phyloP scores from a whole-genome alignment of 257 asterid species.

The Nicotiana knightiana region DNA sequence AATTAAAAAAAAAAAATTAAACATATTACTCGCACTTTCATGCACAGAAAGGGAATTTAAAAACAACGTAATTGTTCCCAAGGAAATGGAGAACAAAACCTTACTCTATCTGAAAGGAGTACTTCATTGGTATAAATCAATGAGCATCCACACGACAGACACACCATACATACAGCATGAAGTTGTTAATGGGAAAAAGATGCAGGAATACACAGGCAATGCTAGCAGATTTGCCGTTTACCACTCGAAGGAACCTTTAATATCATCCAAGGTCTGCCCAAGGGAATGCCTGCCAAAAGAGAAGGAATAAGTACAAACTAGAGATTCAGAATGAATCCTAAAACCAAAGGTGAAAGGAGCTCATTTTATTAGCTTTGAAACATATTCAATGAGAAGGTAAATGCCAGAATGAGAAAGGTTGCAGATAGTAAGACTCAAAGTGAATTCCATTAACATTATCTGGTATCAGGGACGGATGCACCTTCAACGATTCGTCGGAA shows the following conservation, averaged over 20 bases:
- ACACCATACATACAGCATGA: background rate
- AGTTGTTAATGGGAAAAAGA: background rate
- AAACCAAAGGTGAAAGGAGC: background rate
- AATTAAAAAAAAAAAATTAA: background rate
- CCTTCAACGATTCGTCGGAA: too few relatives aligned
- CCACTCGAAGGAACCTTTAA: slow-evolving; percentile 51
- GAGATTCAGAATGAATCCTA: slow-evolving; percentile 5
- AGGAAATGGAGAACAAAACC: background rate
- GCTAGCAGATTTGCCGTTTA: background rate
- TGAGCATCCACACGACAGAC: background rate
- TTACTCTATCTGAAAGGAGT: background rate
- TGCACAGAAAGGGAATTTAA: background rate
- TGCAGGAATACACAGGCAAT: background rate
- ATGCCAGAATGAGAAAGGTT: background rate
- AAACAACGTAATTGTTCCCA: background rate
- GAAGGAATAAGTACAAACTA: background rate
- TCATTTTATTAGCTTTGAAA: background rate
- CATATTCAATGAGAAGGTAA: background rate
- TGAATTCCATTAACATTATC: background rate
- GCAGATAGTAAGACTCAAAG: background rate
- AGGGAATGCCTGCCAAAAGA: slow-evolving; percentile 57
- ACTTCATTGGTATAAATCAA: background rate
- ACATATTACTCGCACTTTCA: background rate
- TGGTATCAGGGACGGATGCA: background rate
- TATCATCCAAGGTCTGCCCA: slow-evolving; percentile 86